A percentile compares a stretch with the other conserved stretches of the same genome.
Conservation (phyloP, 2,329 filamentous ascomycete species). For the Ascochyta lentis region DNA sequence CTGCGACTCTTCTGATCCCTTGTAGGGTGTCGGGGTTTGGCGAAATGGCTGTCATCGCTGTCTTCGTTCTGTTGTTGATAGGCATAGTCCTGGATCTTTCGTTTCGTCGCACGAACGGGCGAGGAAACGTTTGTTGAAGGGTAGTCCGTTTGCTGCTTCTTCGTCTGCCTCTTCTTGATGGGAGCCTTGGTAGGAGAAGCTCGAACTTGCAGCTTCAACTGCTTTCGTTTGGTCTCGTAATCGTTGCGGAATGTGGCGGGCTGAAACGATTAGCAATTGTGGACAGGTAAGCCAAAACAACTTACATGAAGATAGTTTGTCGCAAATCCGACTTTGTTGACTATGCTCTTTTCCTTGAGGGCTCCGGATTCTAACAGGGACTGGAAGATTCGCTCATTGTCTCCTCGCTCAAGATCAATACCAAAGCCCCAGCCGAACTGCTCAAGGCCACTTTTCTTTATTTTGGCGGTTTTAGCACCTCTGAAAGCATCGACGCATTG, state of each 20-base stretch:
- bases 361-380: conserved; percentile 76
- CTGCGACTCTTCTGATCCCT: conserved; percentile 38
- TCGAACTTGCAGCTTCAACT: conserved; percentile 62
- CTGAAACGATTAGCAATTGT: conserved; percentile 32
- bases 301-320: conserved; percentile 74
- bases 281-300: conserved; percentile 6
- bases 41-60: conserved; percentile 36
- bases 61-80: conserved; percentile 37
- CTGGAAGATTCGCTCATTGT: conserved; percentile 85
- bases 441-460: conserved; percentile 60
- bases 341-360: conserved; percentile 72
- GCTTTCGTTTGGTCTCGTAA: conserved; percentile 47
- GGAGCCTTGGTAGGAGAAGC: conserved; percentile 52
- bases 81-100: conserved; percentile 38
- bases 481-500: conserved; percentile 86
- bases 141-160: conserved; percentile 53
- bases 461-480: conserved; percentile 69
- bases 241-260: conserved; percentile 55
- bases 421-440: conserved; percentile 69
- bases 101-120: conserved; percentile 59
- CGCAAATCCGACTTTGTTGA: conserved; percentile 71
- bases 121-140: conserved; percentile 74
- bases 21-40: conserved; percentile 26
- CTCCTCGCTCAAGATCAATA: conserved; percentile 72
- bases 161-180: conserved; percentile 26